phyloP scores from a whole-genome alignment of 2,329 filamentous ascomycete genomes.

The Apiospora kogelbergensis region DNA sequence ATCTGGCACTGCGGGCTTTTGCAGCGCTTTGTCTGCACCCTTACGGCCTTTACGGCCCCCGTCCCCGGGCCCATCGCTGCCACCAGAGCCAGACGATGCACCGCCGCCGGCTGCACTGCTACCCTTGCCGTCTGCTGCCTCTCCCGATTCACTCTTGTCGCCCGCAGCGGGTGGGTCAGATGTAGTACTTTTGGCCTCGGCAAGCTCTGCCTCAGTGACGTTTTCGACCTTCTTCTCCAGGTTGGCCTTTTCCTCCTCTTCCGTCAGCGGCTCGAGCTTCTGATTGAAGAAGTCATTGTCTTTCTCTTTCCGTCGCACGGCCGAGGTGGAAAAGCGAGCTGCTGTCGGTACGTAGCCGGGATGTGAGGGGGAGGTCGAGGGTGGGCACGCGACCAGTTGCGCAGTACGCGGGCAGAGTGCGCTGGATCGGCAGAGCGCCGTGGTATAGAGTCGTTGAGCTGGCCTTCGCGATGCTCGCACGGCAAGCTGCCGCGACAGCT shows the following conservation, averaged over 20 bases:
- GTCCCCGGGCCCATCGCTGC: slow-evolving; percentile 58
- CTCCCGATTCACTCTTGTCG: slow-evolving; percentile 41
- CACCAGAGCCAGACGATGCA: slow-evolving; percentile 41
- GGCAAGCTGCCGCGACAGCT: slow-evolving; percentile 29
- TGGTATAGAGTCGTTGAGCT: slow-evolving; percentile 22
- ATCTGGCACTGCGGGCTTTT: slow-evolving; percentile 88
- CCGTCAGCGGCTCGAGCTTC: slow-evolving; percentile 46
- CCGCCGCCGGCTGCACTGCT: slow-evolving; percentile 55
- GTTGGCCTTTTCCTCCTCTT: slow-evolving; percentile 54
- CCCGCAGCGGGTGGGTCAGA: slow-evolving; percentile 45
- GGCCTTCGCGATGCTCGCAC: slow-evolving; percentile 22
- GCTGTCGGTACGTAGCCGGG: slow-evolving; percentile 19
- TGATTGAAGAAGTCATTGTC: slow-evolving; percentile 51
- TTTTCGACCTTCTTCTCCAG: slow-evolving; percentile 46
- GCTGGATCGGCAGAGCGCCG: slow-evolving; percentile 19
- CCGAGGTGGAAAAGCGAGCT: slow-evolving; percentile 38
- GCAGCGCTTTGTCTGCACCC: slow-evolving; percentile 68
- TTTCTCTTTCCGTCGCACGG: slow-evolving; percentile 39
- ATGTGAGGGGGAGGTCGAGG: slow-evolving; percentile 17
- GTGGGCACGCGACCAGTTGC: slow-evolving; percentile 20
- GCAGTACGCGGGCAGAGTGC: slow-evolving; percentile 17
- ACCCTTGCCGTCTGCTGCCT: slow-evolving; percentile 54
- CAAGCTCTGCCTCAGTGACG: slow-evolving; percentile 44
- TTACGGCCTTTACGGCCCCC: slow-evolving; percentile 73
- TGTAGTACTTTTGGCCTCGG: slow-evolving; percentile 43